Base-by-base conservation (phyloP, 257 asterid species). In the Scutellaria minor region DNA sequence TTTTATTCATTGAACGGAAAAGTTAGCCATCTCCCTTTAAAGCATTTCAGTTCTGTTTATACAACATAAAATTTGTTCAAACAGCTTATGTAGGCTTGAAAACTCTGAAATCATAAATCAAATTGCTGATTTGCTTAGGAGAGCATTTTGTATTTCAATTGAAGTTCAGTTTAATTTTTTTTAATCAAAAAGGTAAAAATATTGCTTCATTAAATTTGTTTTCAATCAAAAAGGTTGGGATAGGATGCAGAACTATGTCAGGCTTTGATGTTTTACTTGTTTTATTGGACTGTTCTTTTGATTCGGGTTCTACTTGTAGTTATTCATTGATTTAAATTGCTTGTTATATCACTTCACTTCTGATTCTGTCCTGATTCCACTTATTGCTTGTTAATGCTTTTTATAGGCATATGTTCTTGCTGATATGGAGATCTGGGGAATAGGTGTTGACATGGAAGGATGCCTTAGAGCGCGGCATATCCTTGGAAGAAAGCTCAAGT, bases 371-470 rank as follows among this genome's bases (percentile, higher is more conserved):
- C 44, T 22, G 74, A 64, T 70, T 59, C 59, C 41, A 20, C 71
- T 66, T 66, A 31, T 66, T 71, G 20, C 52, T 45, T 68, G 59
- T 70, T 66, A 64, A 42, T 59, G 55, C 56, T 61, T 66, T 41
- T 77, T 82, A 74, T 77, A 94, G 99, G 92, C 80, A 44, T 78
- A 87, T 63, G 80, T 94, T 82, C 96, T 94, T 81, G 96, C 96
- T 68, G 92, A 91, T 82, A 94, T 94, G 97, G 99, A 94, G 92
- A 83, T 83, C 46, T 86, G 86, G 71, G 99, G 99, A 67, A 89
- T 94, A 75, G 99, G 99, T 66, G 97, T 94, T 75, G 97, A 94
- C 84, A 88, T 94, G 96, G 99, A 94, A 77, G 92, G 95, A 71
- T 94, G 99, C 82, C 90, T 91, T 74, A 84, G 66, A 72, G 96